phyloP scores from a whole-genome alignment of 2,329 filamentous ascomycete genomes.

The Trichoderma breve region DNA sequence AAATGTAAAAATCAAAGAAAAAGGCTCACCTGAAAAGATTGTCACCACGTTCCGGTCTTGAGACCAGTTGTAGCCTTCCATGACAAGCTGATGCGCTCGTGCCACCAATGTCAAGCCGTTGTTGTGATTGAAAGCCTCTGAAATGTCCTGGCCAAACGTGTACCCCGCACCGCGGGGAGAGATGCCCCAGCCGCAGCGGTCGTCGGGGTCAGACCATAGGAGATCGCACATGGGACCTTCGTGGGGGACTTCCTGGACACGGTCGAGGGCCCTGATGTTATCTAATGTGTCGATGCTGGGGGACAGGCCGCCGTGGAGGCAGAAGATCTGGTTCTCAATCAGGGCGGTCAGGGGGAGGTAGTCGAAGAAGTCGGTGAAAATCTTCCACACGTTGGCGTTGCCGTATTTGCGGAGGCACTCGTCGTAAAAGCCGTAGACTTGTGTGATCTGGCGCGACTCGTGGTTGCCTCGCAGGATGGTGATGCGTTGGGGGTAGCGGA shows the following conservation, averaged over 20 bases:
- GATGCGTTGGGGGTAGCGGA: conserved; percentile 95
- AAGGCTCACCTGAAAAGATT: conserved; percentile 82
- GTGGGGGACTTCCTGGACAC: conserved; percentile 97
- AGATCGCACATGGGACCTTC: conserved; percentile 98
- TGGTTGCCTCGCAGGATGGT: conserved; percentile 98
- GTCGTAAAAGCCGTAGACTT: conserved; percentile 99
- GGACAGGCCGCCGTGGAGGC: conserved; percentile 92
- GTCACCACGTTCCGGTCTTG: conserved; percentile 98
- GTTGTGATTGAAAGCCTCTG: conserved; percentile 98
- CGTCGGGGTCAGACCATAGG: conserved; percentile 97
- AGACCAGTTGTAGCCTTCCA: conserved; percentile 99
- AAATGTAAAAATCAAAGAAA: neutral
- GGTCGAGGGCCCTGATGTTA: conserved; percentile 91
- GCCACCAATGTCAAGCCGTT: conserved; percentile 95
- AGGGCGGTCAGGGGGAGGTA: conserved; percentile 95
- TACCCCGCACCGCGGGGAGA: conserved; percentile 92
- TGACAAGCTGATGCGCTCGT: conserved; percentile 94
- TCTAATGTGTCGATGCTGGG: conserved; percentile 95
- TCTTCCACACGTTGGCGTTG: conserved; percentile 99
- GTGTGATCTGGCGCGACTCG: conserved; percentile 97
- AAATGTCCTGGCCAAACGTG: conserved; percentile 96
- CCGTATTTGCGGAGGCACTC: conserved; percentile 98
- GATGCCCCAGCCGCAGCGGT: conserved; percentile 94
- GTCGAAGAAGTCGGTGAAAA: conserved; percentile 97
- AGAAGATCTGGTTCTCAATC: conserved; percentile 99